Conservation (phyloP, 371 early-diverging fungal genomes). For the Gilbertella persicaria region DNA sequence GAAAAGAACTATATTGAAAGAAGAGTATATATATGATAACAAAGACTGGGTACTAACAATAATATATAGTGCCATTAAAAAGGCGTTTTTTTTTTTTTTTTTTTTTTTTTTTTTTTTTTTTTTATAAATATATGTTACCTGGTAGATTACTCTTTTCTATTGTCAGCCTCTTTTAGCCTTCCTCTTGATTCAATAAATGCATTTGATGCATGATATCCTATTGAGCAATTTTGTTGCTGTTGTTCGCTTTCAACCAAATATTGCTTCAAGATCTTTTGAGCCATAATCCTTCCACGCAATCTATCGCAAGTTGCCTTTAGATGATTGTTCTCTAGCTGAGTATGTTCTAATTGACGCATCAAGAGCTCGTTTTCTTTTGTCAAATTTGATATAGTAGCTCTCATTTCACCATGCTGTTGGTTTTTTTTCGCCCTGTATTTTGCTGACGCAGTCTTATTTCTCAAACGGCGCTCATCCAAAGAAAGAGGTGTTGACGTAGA, state of each 20-base stretch:
- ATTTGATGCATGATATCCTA: no score
- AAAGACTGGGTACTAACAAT: no score
- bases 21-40: no score
- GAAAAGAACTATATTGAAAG: no score
- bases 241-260: neutral
- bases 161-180: no score
- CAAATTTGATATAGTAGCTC: conserved; percentile 45
- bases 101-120: no score
- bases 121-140: no score
- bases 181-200: no score
- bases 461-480: conserved; percentile 54
- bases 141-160: no score
- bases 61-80: no score
- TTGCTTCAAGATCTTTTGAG: conserved; percentile 61
- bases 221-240: no score
- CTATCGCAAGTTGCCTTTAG: conserved; percentile 53
- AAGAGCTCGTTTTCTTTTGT: conserved; percentile 58
- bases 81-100: no score
- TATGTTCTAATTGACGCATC: conserved; percentile 52
- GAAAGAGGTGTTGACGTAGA: conserved; percentile 34
- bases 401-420: conserved; percentile 63
- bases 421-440: conserved; percentile 70
- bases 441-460: conserved; percentile 68
- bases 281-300: conserved; percentile 58
- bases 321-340: conserved; percentile 52